These are phyloP conservation scores for Microcera coccophila DNA, from an alignment of 2,329 filamentous ascomycete species.

Conservation along the genomic window DNA sequence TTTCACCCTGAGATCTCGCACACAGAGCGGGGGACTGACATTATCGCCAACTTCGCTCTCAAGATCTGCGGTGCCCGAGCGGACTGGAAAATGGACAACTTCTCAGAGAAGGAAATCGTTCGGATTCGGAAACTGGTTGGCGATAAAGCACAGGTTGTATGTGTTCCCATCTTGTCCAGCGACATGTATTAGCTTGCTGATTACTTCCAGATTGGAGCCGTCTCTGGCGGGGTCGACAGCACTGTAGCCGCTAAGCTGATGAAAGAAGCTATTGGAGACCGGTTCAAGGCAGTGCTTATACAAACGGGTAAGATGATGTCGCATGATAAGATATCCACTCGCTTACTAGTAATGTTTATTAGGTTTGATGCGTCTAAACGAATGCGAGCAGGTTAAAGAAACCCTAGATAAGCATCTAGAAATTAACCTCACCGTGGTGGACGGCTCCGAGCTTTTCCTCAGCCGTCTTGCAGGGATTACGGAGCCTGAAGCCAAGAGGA, in stretches of 20 bases:
- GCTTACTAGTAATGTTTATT: slow-evolving; percentile 4
- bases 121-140: slow-evolving; percentile 82
- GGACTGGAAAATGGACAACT: slow-evolving; percentile 84
- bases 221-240: slow-evolving; percentile 76
- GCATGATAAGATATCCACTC: slow-evolving; percentile 9
- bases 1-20: slow-evolving; percentile 76
- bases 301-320: slow-evolving; percentile 63
- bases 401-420: slow-evolving; percentile 74
- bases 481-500: slow-evolving; percentile 83
- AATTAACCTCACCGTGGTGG: slow-evolving; percentile 85
- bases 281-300: slow-evolving; percentile 80
- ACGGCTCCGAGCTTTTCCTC: slow-evolving; percentile 77
- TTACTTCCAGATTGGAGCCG: slow-evolving; percentile 44
- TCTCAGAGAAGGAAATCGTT: slow-evolving; percentile 73
- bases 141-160: slow-evolving; percentile 66
- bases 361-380: slow-evolving; percentile 73
- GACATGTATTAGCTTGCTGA: slow-evolving; percentile 7
- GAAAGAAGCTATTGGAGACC: slow-evolving; percentile 77
- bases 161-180: slow-evolving; percentile 22
- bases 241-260: slow-evolving; percentile 86
- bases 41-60: slow-evolving; percentile 80
- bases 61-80: slow-evolving; percentile 72
- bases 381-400: slow-evolving; percentile 76
- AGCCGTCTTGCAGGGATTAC: slow-evolving; percentile 67
- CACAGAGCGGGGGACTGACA: slow-evolving; percentile 62